Percentiles rank a stretch among this genome's conserved stretches.
Evolutionary conservation across 1,284 basidiomycete species (phyloP).

Genomic region (Ceratorhiza oryzae-sativae): DNA sequence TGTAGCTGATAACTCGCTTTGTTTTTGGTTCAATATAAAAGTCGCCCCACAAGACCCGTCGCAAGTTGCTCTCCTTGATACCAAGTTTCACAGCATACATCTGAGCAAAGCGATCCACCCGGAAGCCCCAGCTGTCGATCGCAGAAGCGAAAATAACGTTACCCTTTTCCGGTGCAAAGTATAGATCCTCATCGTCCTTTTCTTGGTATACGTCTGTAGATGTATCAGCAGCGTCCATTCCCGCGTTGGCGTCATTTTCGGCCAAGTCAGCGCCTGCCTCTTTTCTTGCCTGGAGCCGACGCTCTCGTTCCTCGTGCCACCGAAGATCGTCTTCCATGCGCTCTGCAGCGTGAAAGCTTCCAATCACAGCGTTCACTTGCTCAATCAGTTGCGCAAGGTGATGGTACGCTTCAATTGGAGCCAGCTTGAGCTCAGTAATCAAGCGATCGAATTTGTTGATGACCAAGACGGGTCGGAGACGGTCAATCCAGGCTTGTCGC

Average conservation of each 20-base stretch:
- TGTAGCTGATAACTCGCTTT: conserved; percentile 90
- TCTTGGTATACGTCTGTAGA: conserved; percentile 73
- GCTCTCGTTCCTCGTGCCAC: conserved; percentile 92
- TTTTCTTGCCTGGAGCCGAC: conserved; percentile 75
- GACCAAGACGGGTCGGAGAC: conserved; percentile 88
- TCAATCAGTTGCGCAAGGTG: conserved; percentile 93
- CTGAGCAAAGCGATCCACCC: conserved; percentile 92
- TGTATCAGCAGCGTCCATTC: conserved; percentile 52
- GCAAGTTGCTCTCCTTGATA: conserved; percentile 87
- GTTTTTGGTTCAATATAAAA: conserved; percentile 97
- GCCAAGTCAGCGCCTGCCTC: conserved; percentile 72
- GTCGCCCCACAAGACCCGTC: conserved; percentile 95
- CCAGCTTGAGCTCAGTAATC: conserved; percentile 91
- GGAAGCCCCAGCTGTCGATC: conserved; percentile 98
- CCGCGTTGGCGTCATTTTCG: conserved; percentile 54
- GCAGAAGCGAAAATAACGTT: conserved; percentile 98
- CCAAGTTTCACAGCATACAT: conserved; percentile 92
- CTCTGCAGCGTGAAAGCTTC: conserved; percentile 92
- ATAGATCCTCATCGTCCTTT: conserved; percentile 96
- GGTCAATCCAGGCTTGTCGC: conserved; percentile 93
- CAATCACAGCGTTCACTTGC: conserved; percentile 98
- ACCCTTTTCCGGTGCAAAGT: conserved; percentile 95
- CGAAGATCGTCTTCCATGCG: conserved; percentile 97
- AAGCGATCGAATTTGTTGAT: conserved; percentile 98
- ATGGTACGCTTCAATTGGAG: conserved; percentile 93